Percentiles rank a stretch among this genome's conserved stretches.
phyloP scores from a whole-genome alignment of 345 rosid genomes.

The Euphorbia peplus region DNA sequence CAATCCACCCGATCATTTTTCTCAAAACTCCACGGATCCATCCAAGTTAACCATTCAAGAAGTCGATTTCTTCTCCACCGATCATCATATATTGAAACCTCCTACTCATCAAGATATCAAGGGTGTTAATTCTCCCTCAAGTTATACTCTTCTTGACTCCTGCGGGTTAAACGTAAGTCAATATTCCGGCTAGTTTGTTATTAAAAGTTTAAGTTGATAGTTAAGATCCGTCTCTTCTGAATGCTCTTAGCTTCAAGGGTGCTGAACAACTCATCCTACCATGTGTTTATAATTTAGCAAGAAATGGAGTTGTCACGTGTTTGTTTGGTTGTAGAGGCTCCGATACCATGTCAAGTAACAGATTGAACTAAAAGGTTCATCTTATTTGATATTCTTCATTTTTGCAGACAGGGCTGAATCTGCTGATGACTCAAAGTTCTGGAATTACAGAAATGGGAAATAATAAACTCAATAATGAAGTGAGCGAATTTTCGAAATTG shows the following conservation, averaged over 20 bases:
- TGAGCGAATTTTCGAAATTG: no score
- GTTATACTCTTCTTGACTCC: conserved; percentile 35
- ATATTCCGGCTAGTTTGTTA: no score
- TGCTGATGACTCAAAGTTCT: conserved; percentile 39
- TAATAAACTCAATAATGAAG: conserved; percentile 41
- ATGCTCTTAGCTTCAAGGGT: no score
- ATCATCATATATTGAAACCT: conserved; percentile 5
- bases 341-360: no score
- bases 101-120: conserved; percentile 17
- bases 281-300: no score
- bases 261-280: no score
- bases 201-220: no score
- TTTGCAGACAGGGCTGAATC: conserved; percentile 51
- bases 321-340: no score
- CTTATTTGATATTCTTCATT: no score
- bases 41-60: conserved; percentile 48
- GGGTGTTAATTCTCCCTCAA: conserved; percentile 9
- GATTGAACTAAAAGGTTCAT: no score
- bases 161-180: conserved; percentile 45
- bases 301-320: no score
- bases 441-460: conserved; percentile 31
- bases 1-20: conserved; percentile 24
- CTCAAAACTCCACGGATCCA: conserved; percentile 21
- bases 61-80: conserved; percentile 73
- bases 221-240: no score